A percentile compares a stretch with the other conserved stretches of the same genome.
Evolutionary conservation across 2,329 filamentous ascomycete species (phyloP).

Genomic region (Ceratocystis diversiconidia): DNA sequence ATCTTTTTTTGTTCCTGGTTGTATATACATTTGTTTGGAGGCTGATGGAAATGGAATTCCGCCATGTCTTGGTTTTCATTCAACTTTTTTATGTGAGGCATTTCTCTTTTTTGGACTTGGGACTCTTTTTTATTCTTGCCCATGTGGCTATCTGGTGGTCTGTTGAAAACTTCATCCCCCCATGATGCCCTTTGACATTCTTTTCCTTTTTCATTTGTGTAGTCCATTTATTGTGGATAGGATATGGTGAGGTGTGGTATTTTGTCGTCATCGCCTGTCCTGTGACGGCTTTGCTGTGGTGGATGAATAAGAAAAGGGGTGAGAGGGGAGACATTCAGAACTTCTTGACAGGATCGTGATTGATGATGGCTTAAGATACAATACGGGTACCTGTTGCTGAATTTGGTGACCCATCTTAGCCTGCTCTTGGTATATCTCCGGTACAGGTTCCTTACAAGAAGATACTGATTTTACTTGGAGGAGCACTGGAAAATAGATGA

Average conservation of each 20-base stretch:
- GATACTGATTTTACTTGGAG: not conserved
- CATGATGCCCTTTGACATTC: not conserved
- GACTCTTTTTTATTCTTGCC: too few species aligned
- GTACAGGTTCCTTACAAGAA: too few species aligned
- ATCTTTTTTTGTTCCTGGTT: constrained; percentile 9
- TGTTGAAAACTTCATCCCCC: not conserved
- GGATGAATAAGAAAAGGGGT: too few species aligned
- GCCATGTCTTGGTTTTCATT: not conserved
- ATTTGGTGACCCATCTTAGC: too few species aligned
- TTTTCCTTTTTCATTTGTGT: constrained; percentile 1
- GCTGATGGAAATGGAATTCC: not conserved
- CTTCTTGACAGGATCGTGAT: too few species aligned
- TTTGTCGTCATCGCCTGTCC: not conserved
- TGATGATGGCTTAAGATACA: too few species aligned
- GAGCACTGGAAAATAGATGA: not conserved
- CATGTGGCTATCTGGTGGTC: not conserved
- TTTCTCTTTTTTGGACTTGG: not conserved
- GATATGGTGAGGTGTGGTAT: not conserved
- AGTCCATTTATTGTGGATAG: not conserved
- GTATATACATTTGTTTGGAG: constrained; percentile 12
- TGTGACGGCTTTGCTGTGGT: too few species aligned
- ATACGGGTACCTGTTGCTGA: too few species aligned
- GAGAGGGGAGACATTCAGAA: too few species aligned
- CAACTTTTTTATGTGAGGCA: not conserved
- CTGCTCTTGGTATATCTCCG: too few species aligned